Conservation (phyloP, 192 early-diverging fungal genomes). For the Podila horticola region DNA sequence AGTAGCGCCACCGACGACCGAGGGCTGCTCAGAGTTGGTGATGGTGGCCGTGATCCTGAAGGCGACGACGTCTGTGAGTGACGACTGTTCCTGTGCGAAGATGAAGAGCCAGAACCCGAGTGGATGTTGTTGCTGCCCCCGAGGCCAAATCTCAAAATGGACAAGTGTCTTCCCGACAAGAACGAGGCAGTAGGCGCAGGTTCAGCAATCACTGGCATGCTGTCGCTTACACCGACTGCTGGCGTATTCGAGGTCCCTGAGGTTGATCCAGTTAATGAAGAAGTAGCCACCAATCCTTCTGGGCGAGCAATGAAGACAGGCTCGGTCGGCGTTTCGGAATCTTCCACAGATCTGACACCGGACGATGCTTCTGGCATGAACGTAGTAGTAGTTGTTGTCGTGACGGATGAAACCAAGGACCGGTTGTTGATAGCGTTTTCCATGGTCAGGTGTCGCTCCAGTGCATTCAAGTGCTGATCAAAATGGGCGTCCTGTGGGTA, state of each 20-base stretch:
- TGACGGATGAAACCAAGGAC: neutral
- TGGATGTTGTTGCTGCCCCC: slow-evolving; percentile 7
- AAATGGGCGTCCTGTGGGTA: slow-evolving; percentile 15
- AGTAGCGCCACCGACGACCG: neutral
- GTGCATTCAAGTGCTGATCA: neutral
- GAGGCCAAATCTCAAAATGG: slow-evolving; percentile 24
- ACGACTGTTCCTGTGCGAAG: neutral
- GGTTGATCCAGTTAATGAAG: neutral
- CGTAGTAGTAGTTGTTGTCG: neutral
- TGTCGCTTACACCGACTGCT: neutral
- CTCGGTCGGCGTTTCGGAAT: too few species aligned
- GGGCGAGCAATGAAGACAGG: too few species aligned
- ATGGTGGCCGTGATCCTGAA: too few species aligned
- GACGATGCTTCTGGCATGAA: neutral
- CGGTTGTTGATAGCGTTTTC: neutral
- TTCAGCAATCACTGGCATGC: too few species aligned
- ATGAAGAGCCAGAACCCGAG: neutral
- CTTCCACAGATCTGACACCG: too few species aligned
- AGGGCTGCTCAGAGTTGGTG: slow-evolving; percentile 1
- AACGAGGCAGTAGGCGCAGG: slow-evolving; percentile 5
- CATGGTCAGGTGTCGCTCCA: neutral
- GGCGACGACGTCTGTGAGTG: too few species aligned
- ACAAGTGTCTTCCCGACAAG: slow-evolving; percentile 18
- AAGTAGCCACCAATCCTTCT: neutral
- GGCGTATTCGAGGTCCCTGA: neutral